Conservation (phyloP, 2,329 filamentous ascomycete species). For the Botrytis porri region DNA sequence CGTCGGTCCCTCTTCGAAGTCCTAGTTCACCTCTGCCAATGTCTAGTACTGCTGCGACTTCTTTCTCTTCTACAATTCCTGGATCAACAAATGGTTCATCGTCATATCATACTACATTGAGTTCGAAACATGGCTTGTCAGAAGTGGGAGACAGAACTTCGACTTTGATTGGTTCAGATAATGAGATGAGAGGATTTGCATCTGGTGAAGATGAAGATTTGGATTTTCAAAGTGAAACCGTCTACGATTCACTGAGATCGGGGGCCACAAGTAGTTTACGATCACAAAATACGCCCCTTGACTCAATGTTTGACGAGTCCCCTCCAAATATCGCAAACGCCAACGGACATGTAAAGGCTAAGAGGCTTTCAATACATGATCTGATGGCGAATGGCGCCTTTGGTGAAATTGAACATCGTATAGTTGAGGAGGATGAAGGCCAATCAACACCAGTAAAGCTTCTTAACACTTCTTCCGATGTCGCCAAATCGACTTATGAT, state of each 20-base stretch:
- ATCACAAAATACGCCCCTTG: constrained; percentile 67
- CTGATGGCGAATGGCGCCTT: constrained; percentile 43
- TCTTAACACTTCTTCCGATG: constrained; percentile 21
- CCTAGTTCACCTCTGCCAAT: constrained; percentile 34
- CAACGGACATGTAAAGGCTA: constrained; percentile 42
- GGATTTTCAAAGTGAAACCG: constrained; percentile 74
- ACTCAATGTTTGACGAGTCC: constrained; percentile 80
- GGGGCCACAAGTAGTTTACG: constrained; percentile 64
- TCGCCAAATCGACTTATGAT: constrained; percentile 21
- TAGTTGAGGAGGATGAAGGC: constrained; percentile 62
- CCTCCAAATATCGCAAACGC: constrained; percentile 54
- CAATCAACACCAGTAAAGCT: constrained; percentile 47
- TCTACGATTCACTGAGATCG: constrained; percentile 74
- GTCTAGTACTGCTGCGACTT: constrained; percentile 37
- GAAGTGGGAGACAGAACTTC: constrained; percentile 47
- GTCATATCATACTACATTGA: constrained; percentile 27
- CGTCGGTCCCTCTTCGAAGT: constrained; percentile 31
- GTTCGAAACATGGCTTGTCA: constrained; percentile 29
- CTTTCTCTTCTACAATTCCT: constrained; percentile 43
- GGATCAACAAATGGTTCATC: constrained; percentile 41
- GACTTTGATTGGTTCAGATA: constrained; percentile 67
- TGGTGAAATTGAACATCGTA: constrained; percentile 54
- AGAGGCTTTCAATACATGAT: constrained; percentile 37
- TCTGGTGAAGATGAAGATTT: constrained; percentile 74
- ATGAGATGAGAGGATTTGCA: constrained; percentile 60